phyloP scores from a whole-genome alignment of 345 rosid genomes.

The Linum lewisii region DNA sequence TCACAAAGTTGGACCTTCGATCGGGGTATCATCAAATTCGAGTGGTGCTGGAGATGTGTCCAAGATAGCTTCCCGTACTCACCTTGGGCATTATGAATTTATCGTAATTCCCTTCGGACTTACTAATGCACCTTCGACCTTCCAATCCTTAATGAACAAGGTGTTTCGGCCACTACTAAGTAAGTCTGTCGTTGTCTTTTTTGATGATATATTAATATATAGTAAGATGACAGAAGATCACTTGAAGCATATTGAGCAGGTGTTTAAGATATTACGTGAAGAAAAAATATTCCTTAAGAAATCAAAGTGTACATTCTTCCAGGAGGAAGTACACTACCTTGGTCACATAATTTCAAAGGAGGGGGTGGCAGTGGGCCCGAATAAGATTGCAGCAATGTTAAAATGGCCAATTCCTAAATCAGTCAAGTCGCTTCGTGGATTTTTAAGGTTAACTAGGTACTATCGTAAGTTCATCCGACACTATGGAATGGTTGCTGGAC shows the following conservation, averaged over 20 bases:
- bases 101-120: not conserved
- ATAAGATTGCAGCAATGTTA: not conserved
- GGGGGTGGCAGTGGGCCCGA: not conserved
- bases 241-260: not conserved
- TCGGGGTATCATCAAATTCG: not conserved
- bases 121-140: not conserved
- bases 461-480: not conserved
- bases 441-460: not conserved
- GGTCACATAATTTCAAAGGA: not conserved
- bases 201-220: not conserved
- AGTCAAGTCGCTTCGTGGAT: not conserved
- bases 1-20: not conserved
- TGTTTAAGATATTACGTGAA: not conserved
- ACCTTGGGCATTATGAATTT: slow-evolving; percentile 1
- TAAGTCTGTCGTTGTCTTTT: slow-evolving; percentile 1
- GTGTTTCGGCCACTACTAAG: not conserved
- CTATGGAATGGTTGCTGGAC: not conserved
- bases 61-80: not conserved
- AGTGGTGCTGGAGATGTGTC: not conserved
- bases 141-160: not conserved
- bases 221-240: not conserved
- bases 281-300: not conserved
- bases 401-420: not conserved
- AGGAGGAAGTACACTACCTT: not conserved
- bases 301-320: not conserved